Conservation (phyloP, 306 rosid species). For the Crataegus laevigata region DNA sequence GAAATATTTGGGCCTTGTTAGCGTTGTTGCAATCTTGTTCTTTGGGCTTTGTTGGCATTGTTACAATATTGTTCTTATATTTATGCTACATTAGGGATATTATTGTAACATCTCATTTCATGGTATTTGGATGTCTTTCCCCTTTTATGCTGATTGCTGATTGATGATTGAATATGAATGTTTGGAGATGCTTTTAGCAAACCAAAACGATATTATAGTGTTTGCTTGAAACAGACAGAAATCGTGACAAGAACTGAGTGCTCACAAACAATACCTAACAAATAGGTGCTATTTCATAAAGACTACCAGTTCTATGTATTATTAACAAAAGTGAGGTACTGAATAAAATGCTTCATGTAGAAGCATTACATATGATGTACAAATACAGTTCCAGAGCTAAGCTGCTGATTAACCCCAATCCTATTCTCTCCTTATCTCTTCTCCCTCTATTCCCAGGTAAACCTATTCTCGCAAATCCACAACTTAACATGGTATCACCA, state of each 20-base stretch:
- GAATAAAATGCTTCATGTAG: neutral
- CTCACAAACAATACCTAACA: neutral
- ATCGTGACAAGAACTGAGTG: neutral
- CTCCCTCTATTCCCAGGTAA: neutral
- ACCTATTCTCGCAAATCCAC: neutral
- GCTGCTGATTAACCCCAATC: neutral
- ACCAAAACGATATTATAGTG: neutral
- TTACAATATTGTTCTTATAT: neutral
- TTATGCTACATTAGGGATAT: neutral
- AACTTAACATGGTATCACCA: neutral
- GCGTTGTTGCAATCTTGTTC: neutral
- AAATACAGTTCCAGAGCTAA: neutral
- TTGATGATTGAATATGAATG: neutral
- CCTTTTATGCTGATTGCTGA: neutral
- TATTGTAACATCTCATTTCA: neutral
- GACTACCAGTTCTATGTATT: neutral
- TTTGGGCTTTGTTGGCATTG: neutral
- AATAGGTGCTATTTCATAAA: neutral
- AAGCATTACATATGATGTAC: neutral
- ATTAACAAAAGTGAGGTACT: neutral
- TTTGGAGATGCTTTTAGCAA: neutral
- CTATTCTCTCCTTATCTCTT: neutral
- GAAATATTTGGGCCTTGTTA: neutral
- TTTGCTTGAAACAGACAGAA: neutral
- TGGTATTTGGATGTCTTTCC: neutral